Base-by-base conservation (phyloP, 2,329 filamentous ascomycete species). In the Exophiala sp. region DNA sequence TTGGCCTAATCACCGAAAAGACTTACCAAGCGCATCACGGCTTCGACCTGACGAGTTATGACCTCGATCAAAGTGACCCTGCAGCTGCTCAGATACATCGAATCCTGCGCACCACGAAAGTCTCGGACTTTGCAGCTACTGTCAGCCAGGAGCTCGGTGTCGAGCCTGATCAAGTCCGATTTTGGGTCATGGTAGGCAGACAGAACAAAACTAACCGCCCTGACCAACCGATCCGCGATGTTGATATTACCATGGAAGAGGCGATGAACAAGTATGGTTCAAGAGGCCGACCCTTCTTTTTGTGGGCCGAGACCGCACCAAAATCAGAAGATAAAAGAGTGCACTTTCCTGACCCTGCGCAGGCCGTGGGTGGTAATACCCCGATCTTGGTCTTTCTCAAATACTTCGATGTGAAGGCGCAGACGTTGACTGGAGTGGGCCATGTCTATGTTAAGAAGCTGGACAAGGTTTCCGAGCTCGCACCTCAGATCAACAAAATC, bases 181-280 rank as follows among this genome's bases (percentile, higher is more conserved):
- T 95, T 14, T 98, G 93, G 94, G 81, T 88, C 47, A 96, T 98
- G 90, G 93, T 98, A 1, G 97, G 96, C 65, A 85, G 93, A 9
- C 93, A 98, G 67, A 98, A 98, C 66, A 96, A 95, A 69, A 98
- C 93, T 0, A 85, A 88, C 30, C 82, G 93, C 14, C 93, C 94
- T 0, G 93, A 98, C 64, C 83, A 88, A 51, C 87, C 89, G 0
- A 82, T 98, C 42, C 80, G 80, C 65, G 89, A 95, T 63, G 71
- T 81, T 1, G 77, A 83, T 3, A 85, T 88, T 66, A 90, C 83
- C 0, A 73, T 93, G 11, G 86, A 90, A 59, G 89, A 96, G 56
- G 82, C 81, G 2, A 75, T 80, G 48, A 75, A 72, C 49, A 82
- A 83, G 72, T 84, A 75, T 65, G 88, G 71, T 70, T 95, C 74